Evolutionary conservation across 768 basidiomycete species (phyloP).

Genomic region (Rhizopogon roseolus): DNA sequence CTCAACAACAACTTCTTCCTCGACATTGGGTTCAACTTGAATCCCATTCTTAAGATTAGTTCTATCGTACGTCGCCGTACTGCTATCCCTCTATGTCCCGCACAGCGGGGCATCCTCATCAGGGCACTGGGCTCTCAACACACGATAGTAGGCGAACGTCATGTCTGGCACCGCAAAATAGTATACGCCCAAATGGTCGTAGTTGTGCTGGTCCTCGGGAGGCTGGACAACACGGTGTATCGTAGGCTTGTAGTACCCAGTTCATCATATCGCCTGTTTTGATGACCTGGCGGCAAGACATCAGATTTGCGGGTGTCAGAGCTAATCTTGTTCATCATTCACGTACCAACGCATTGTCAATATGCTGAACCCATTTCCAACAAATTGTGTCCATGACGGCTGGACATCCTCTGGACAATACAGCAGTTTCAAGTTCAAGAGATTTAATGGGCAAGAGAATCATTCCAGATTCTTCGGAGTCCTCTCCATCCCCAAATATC

Average conservation of each 20-base stretch:
- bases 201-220: no score
- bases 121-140: slow-evolving; percentile 18
- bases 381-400: slow-evolving; percentile 52
- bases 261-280: no score
- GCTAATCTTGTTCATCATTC: no score
- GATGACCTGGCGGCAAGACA: no score
- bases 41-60: slow-evolving; percentile 20
- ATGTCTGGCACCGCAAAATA: no score
- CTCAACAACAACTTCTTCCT: slow-evolving; percentile 29
- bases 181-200: no score
- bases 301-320: no score
- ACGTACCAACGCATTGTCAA: no score
- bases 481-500: slow-evolving; percentile 29
- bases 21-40: slow-evolving; percentile 21
- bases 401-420: slow-evolving; percentile 62
- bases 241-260: no score
- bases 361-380: slow-evolving; percentile 9
- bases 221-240: no score
- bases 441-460: slow-evolving; percentile 15
- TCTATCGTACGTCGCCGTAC: slow-evolving; percentile 26
- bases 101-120: slow-evolving; percentile 6
- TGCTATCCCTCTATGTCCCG: slow-evolving; percentile 25
- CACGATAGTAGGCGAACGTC: slow-evolving; percentile 21
- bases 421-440: no score
- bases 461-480: no score